phyloP scores from a whole-genome alignment of 768 basidiomycete genomes.

The Pisolithus sp. region DNA sequence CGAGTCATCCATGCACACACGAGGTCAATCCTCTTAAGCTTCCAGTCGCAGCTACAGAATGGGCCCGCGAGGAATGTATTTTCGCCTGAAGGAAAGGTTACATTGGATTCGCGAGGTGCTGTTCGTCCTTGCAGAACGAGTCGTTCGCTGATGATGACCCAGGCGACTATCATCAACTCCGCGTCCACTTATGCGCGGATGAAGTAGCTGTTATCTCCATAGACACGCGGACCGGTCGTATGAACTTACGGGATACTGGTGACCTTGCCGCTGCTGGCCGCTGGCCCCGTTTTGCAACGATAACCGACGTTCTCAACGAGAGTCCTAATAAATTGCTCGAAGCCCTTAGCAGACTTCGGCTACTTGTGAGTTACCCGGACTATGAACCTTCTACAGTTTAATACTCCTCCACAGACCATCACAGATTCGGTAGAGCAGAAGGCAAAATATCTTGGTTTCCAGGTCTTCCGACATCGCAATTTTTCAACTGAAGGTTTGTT shows the following conservation, averaged over 20 bases:
- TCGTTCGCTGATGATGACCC: slow-evolving; percentile 3
- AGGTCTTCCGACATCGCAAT: slow-evolving; percentile 63
- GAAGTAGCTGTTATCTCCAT: slow-evolving; percentile 73
- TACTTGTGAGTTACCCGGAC: slow-evolving; percentile 43
- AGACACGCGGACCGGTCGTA: slow-evolving; percentile 71
- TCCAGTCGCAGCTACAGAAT: slow-evolving; percentile 49
- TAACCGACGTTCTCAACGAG: slow-evolving; percentile 64
- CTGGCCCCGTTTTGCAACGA: slow-evolving; percentile 53
- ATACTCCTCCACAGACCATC: slow-evolving; percentile 57
- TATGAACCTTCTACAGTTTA: not conserved
- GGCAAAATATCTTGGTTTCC: slow-evolving; percentile 78
- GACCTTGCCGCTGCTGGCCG: slow-evolving; percentile 71
- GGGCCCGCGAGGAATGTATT: slow-evolving; percentile 51
- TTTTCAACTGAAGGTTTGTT: slow-evolving; percentile 56
- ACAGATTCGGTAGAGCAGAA: slow-evolving; percentile 78
- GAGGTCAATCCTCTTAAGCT: slow-evolving; percentile 50
- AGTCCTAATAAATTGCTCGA: slow-evolving; percentile 55
- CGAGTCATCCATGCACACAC: slow-evolving; percentile 63
- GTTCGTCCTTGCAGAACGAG: not conserved
- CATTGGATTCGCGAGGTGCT: slow-evolving; percentile 50
- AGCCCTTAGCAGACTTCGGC: slow-evolving; percentile 52
- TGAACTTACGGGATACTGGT: slow-evolving; percentile 76
- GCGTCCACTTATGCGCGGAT: slow-evolving; percentile 66
- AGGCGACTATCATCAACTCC: slow-evolving; percentile 57
- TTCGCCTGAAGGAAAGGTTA: slow-evolving; percentile 53